Percentiles rank a stretch among this genome's conserved stretches.
Evolutionary conservation across 352 stramenopile genomes (phyloP).

Genomic region (Phytophthora citricola): DNA sequence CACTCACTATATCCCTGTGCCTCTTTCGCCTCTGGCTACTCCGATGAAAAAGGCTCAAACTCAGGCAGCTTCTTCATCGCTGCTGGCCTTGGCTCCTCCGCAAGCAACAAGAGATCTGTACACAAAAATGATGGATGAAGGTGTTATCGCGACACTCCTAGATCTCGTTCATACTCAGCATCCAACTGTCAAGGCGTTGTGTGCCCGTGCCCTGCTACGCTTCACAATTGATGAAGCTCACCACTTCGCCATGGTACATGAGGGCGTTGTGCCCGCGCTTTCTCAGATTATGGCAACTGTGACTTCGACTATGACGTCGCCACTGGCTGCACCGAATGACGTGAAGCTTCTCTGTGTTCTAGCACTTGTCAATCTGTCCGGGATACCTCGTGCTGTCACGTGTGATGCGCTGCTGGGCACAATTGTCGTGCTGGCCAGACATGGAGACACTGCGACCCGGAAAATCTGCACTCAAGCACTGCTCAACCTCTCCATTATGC

Average conservation of each 20-base stretch:
- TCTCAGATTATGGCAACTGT: slow-evolving; percentile 70
- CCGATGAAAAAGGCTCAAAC: slow-evolving; percentile 29
- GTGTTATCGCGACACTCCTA: slow-evolving; percentile 58
- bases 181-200: slow-evolving; percentile 69
- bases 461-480: slow-evolving; percentile 62
- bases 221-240: slow-evolving; percentile 78
- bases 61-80: slow-evolving; percentile 20
- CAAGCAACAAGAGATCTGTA: slow-evolving; percentile 60
- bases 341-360: slow-evolving; percentile 68
- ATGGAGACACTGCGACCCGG: slow-evolving; percentile 35
- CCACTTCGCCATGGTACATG: slow-evolving; percentile 83
- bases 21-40: slow-evolving; percentile 20
- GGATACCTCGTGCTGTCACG: slow-evolving; percentile 71
- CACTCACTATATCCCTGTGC: slow-evolving; percentile 36
- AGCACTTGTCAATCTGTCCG: slow-evolving; percentile 77
- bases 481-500: slow-evolving; percentile 82
- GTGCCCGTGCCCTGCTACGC: slow-evolving; percentile 72
- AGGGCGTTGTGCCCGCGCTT: slow-evolving; percentile 69
- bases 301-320: slow-evolving; percentile 29
- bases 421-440: slow-evolving; percentile 50
- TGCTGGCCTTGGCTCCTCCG: slow-evolving; percentile 28
- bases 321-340: slow-evolving; percentile 46
- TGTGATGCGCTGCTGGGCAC: slow-evolving; percentile 72
- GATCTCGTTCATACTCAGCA: slow-evolving; percentile 76
- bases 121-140: slow-evolving; percentile 78